phyloP scores from a whole-genome alignment of 805 yeast species.

The Metschnikowia bowlesiae region DNA sequence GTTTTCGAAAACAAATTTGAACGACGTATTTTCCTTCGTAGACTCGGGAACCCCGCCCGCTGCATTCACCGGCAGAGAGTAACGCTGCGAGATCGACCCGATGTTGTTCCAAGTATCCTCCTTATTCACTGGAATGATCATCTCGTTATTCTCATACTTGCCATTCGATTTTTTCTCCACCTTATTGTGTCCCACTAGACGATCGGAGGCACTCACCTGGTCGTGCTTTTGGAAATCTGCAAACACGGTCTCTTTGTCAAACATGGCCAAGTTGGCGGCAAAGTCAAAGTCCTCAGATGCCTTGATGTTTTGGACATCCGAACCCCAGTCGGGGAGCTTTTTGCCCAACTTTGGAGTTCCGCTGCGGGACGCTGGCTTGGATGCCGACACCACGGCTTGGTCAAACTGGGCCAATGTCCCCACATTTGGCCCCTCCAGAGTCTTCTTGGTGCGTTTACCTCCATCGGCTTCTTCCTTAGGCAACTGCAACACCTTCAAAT shows the following conservation, averaged over 20 bases:
- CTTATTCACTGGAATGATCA: slow-evolving; percentile 50
- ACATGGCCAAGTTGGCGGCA: slow-evolving; percentile 71
- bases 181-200: slow-evolving; percentile 76
- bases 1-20: slow-evolving; percentile 11
- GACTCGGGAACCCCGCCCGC: slow-evolving; percentile 1
- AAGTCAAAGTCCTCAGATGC: slow-evolving; percentile 72
- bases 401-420: slow-evolving; percentile 15
- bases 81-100: slow-evolving; percentile 21
- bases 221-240: slow-evolving; percentile 69
- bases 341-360: slow-evolving; percentile 12
- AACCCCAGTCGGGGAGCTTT: slow-evolving; percentile 42
- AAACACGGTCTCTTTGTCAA: slow-evolving; percentile 76
- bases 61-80: slow-evolving; percentile 13
- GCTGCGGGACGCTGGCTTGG: slow-evolving; percentile 8
- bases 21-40: slow-evolving; percentile 2
- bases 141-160: slow-evolving; percentile 67
- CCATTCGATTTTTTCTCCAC: slow-evolving; percentile 27
- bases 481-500: slow-evolving; percentile 53
- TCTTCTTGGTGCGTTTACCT: slow-evolving; percentile 13
- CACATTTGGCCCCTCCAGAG: neutral
- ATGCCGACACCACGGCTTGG: slow-evolving; percentile 26
- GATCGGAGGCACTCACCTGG: slow-evolving; percentile 49
- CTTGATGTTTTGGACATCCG: slow-evolving; percentile 45
- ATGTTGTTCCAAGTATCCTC: slow-evolving; percentile 53
- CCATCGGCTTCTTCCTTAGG: slow-evolving; percentile 33